A percentile compares a stretch with the other conserved stretches of the same genome.
phyloP scores from a whole-genome alignment of 768 basidiomycete genomes.

The Panellus pusillus region DNA sequence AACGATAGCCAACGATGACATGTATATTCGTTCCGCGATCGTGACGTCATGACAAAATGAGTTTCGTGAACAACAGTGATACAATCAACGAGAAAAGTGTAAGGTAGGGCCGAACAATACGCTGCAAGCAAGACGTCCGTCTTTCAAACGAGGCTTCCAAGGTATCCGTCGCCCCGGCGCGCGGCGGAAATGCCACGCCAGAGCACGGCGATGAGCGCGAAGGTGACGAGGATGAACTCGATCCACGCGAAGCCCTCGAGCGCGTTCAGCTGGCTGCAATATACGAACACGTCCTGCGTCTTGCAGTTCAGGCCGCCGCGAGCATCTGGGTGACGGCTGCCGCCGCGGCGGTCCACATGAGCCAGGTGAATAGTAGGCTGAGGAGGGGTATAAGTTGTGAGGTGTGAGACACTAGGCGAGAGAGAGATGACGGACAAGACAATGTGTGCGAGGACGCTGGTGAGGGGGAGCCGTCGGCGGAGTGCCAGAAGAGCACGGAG shows the following conservation, averaged over 20 bases:
- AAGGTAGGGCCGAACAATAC: no score
- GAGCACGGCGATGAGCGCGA: slow-evolving; percentile 58
- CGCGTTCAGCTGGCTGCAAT: slow-evolving; percentile 80
- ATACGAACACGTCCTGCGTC: slow-evolving; percentile 48
- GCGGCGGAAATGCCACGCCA: slow-evolving; percentile 59
- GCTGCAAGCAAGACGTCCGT: no score
- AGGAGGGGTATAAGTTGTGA: neutral
- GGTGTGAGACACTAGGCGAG: neutral
- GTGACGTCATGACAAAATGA: no score
- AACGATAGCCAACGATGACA: no score
- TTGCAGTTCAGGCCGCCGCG: slow-evolving; percentile 72
- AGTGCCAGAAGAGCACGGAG: slow-evolving; percentile 54
- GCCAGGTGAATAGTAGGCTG: slow-evolving; percentile 71
- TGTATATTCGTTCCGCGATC: no score
- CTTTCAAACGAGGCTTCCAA: slow-evolving; percentile 47
- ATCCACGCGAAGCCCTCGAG: slow-evolving; percentile 77
- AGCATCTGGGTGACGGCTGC: slow-evolving; percentile 67
- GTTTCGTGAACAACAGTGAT: no score
- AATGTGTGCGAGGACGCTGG: slow-evolving; percentile 63
- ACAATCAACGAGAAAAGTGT: no score
- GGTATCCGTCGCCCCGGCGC: slow-evolving; percentile 66
- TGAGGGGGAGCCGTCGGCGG: slow-evolving; percentile 50
- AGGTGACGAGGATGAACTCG: slow-evolving; percentile 64
- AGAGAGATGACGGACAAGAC: slow-evolving; percentile 50
- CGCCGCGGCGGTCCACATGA: slow-evolving; percentile 76